Conservation (phyloP, 2,329 filamentous ascomycete genomes). For the Cercospora zeae-maydis region DNA sequence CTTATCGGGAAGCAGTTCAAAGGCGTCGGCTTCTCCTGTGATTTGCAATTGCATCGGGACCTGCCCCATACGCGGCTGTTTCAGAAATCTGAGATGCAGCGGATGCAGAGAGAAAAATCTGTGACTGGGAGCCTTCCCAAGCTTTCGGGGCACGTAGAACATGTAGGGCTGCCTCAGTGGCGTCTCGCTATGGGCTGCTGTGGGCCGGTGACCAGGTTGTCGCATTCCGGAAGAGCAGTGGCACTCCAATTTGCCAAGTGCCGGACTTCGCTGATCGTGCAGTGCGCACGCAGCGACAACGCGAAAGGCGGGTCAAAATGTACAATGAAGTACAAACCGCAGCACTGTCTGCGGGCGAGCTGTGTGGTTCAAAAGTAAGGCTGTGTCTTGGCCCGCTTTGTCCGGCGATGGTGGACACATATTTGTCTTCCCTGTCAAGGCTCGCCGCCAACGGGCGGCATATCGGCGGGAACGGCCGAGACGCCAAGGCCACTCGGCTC, state of each 20-base stretch:
- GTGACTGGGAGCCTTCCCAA: neutral
- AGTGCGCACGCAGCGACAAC: neutral
- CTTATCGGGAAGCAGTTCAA: neutral
- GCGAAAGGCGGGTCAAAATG: neutral
- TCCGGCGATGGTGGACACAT: no score
- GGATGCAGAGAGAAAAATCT: neutral
- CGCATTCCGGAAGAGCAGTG: neutral
- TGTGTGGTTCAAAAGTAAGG: neutral
- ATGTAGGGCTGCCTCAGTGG: constrained; percentile 1
- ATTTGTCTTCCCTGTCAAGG: no score
- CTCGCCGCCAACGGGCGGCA: no score
- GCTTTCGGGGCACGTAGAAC: neutral
- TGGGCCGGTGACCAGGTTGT: neutral
- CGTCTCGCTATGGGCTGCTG: neutral
- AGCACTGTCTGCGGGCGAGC: neutral
- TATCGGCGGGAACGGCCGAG: no score
- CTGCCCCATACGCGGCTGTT: constrained; percentile 6
- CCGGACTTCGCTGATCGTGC: neutral
- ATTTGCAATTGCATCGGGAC: constrained; percentile 8
- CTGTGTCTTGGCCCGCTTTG: neutral
- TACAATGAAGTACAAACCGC: neutral
- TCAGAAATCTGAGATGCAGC: constrained; percentile 5
- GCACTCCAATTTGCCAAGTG: constrained; percentile 2
- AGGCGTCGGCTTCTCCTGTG: constrained; percentile 7
- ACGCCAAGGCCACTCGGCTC: no score